Evolutionary conservation across 2,329 filamentous ascomycete species (phyloP), one percentile per base, ranked within the genome.

Genomic region (Penicillium sp.): DNA sequence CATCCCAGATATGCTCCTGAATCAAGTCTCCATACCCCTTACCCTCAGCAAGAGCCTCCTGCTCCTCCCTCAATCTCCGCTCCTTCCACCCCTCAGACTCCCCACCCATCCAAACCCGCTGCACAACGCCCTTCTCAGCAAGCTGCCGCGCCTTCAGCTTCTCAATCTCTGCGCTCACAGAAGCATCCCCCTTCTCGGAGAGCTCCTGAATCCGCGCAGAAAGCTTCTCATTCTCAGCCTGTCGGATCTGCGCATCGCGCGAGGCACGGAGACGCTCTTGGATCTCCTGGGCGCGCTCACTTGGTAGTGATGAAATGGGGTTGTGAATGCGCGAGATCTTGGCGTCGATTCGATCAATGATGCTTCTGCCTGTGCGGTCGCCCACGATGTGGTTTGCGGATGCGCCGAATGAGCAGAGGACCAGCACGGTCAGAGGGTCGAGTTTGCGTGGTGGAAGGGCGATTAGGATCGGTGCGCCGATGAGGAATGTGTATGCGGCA

Each of bases 21-120:
- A 78, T 78, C 68, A 78, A 67, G 68, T 74, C 72, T 0, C 73
- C 69, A 66, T 78, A 78, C 2, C 75, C 73, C 57, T 75, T 77
- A 39, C 76, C 72, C 52, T 74, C 68, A 47, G 67, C 65, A 54
- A 78, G 57, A 32, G 75, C 75, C 64, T 75, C 67, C 66, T 72
- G 68, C 59, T 77, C 75, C 61, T 78, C 74, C 39, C 63, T 56
- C 45, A 76, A 50, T 49, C 76, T 61, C 52, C 64, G 68, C 59
- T 76, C 72, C 63, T 73, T 76, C 76, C 76, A 78, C 60, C 72
- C 75, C 49, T 72, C 71, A 18, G 61, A 62, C 67, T 77, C 75
- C 16, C 66, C 67, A 27, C 73, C 75, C 68, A 78, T 75, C 65
- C 70, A 72, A 38, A 79, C 48, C 59, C 67, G 59, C 58, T 68